A percentile compares a stretch with the other conserved stretches of the same genome.
Evolutionary conservation across 1,284 basidiomycete species (phyloP).

Genomic region (Vanrija pseudolonga): DNA sequence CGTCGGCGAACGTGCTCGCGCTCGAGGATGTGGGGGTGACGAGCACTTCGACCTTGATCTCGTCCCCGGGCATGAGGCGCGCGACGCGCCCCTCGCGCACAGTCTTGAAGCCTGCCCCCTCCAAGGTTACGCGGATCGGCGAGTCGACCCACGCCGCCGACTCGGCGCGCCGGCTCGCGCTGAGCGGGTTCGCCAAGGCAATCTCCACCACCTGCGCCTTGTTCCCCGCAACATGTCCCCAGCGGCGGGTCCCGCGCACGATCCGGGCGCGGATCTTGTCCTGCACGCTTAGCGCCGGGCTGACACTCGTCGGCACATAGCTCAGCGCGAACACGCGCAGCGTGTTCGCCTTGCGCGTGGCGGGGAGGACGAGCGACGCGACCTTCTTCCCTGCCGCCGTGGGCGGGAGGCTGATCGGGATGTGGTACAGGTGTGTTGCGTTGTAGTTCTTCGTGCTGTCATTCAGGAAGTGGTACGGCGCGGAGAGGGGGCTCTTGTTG

Average conservation of each 20-base stretch:
- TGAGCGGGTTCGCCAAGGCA: slow-evolving; percentile 6
- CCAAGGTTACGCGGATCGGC: neutral
- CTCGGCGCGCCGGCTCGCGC: slow-evolving; percentile 1
- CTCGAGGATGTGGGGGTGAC: neutral
- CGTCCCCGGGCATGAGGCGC: slow-evolving; percentile 21
- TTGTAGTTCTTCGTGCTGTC: slow-evolving; percentile 5
- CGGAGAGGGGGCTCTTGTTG: slow-evolving; percentile 14
- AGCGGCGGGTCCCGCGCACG: slow-evolving; percentile 12
- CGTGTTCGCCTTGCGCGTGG: slow-evolving; percentile 3
- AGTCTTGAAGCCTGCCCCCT: neutral
- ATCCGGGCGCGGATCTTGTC: neutral
- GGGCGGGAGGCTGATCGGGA: slow-evolving; percentile 4
- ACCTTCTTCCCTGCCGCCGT: neutral
- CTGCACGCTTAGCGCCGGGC: neutral
- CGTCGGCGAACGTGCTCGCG: neutral
- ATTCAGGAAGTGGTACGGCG: slow-evolving; percentile 9
- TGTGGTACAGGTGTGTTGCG: slow-evolving; percentile 16
- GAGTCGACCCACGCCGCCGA: slow-evolving; percentile 2
- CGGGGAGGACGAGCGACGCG: slow-evolving; percentile 1
- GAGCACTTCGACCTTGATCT: slow-evolving; percentile 12
- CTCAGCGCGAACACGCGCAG: slow-evolving; percentile 18
- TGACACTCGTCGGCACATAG: neutral
- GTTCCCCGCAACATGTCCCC: slow-evolving; percentile 3
- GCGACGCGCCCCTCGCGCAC: neutral
- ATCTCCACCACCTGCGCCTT: slow-evolving; percentile 16